Base-by-base conservation (phyloP, 352 stramenopile genomes). In the Plasmopara muralis region DNA sequence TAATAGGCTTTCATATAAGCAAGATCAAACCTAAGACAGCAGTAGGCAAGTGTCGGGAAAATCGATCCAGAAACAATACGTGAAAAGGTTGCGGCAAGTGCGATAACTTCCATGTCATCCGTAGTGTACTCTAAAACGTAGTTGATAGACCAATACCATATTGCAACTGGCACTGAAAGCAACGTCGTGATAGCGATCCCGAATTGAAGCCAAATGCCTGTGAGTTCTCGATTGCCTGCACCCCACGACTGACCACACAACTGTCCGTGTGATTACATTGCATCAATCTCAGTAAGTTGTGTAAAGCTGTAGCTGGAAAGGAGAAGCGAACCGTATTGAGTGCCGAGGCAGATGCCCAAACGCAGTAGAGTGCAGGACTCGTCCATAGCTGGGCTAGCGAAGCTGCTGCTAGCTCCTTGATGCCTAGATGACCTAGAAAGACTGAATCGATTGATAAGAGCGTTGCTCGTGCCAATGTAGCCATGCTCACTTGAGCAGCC, bases 391-490 rank as follows among this genome's bases (percentile, higher is more conserved):
- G 70, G 5, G 74, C 68, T n/a, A 93, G 62, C 9, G 84, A 88
- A 1, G 73, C 75, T 1, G 67, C 82, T 14, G 82, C 82, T 9
- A 93, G 66, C 44, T 87, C 64, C 31, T 81, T 67, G 13, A 85
- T 63, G 10, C 84, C 84, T n/a, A 92, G 54, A 51, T 93, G 80
- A 3, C 84, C 84, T 8, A 93, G 57, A 53, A 91, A 92, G 13
- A 85, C 62, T 13, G 75, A 71, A 63, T 92, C 77, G 43, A 90
- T 88, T 14, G 83, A 74, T 6, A 72, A 74, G 42, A 89, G 70
- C 20, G 68, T 65, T 54, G 82, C 72, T n/a, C 76, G 65, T 2
- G 76, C 76, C 38, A 89, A 50, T 9, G 73, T 86, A 28, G 70
- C 66, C 43, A 87, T 60, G 47, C 74, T 85, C 55, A 87, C 74